A percentile compares a stretch with the other conserved stretches of the same genome.
These are phyloP conservation scores for Papiliotrema nemorosa DNA, from an alignment of 1,284 basidiomycete species.

Conservation along the genomic window DNA sequence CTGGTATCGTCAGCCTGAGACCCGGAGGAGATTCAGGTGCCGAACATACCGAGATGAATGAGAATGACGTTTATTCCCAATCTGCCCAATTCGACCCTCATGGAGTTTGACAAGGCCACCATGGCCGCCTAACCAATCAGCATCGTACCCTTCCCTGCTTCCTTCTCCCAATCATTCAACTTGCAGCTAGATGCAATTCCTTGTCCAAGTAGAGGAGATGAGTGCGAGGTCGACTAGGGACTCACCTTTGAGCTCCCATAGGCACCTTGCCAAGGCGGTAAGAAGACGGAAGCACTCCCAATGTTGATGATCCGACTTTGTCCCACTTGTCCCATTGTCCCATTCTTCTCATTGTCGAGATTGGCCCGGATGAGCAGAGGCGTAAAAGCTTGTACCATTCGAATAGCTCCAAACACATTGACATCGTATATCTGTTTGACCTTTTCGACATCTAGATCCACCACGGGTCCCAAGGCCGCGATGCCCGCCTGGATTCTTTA, in stretches of 20 bases:
- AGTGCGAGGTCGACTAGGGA: not conserved
- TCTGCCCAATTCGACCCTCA: conserved; percentile 14
- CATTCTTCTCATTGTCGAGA: not conserved
- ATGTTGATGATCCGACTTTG: conserved; percentile 17
- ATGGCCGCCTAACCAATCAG: conserved; percentile 10
- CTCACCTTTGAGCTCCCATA: conserved; percentile 19
- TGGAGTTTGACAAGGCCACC: conserved; percentile 5
- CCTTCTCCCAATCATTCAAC: too few species aligned
- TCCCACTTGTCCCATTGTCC: not conserved
- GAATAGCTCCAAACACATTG: conserved; percentile 19
- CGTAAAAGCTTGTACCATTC: conserved; percentile 17
- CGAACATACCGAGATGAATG: conserved; percentile 13
- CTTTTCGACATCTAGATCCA: conserved; percentile 10
- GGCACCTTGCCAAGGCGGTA: conserved; percentile 12
- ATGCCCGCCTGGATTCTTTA: conserved; percentile 9
- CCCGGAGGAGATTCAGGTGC: not conserved
- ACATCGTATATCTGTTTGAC: conserved; percentile 19
- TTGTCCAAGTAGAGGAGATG: not conserved
- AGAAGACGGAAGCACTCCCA: conserved; percentile 9
- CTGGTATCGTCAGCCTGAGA: not conserved
- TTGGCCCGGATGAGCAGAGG: conserved; percentile 8
- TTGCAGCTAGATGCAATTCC: not conserved
- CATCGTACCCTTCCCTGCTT: too few species aligned
- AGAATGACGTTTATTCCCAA: conserved; percentile 17
- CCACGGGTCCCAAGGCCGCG: not conserved